A percentile compares a stretch with the other conserved stretches of the same genome.
Conservation (phyloP, 768 basidiomycete species). For the Psilocybe azurescens region DNA sequence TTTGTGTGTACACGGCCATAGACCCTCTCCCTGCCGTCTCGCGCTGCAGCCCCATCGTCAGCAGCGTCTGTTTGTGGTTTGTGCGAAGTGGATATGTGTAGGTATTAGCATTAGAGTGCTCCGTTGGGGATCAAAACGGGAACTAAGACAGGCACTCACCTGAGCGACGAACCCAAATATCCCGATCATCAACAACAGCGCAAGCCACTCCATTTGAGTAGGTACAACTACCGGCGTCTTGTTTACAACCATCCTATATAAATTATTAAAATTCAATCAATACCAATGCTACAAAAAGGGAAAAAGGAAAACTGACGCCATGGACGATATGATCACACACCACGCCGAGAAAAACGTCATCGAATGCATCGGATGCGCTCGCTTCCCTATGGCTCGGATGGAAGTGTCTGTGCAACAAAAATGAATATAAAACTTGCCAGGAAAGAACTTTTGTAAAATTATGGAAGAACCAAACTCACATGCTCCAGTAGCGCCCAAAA, state of each 20-base stretch:
- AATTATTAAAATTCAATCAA: not conserved
- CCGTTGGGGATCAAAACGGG: not conserved
- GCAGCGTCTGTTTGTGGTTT: conserved; percentile 39
- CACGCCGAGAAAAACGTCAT: conserved; percentile 69
- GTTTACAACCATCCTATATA: conserved; percentile 46
- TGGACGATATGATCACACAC: conserved; percentile 47
- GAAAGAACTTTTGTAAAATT: too few species aligned
- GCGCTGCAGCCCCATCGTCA: conserved; percentile 37
- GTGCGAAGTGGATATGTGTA: not conserved
- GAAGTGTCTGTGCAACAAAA: conserved; percentile 35
- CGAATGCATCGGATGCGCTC: conserved; percentile 77
- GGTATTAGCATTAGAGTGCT: not conserved
- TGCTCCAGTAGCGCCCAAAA: conserved; percentile 68
- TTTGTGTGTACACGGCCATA: conserved; percentile 60
- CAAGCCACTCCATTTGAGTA: conserved; percentile 46
- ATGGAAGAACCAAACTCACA: conserved; percentile 47
- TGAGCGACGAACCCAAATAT: conserved; percentile 59
- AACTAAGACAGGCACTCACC: conserved; percentile 26
- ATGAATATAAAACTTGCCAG: not conserved
- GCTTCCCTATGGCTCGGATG: conserved; percentile 71
- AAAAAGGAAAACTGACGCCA: conserved; percentile 33
- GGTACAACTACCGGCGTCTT: conserved; percentile 52
- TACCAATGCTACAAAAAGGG: not conserved
- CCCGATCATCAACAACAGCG: conserved; percentile 54
- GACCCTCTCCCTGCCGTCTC: conserved; percentile 44